These are phyloP conservation scores for Rutstroemia sp. DNA, from an alignment of 2,329 filamentous ascomycete species.

Conservation along the genomic window DNA sequence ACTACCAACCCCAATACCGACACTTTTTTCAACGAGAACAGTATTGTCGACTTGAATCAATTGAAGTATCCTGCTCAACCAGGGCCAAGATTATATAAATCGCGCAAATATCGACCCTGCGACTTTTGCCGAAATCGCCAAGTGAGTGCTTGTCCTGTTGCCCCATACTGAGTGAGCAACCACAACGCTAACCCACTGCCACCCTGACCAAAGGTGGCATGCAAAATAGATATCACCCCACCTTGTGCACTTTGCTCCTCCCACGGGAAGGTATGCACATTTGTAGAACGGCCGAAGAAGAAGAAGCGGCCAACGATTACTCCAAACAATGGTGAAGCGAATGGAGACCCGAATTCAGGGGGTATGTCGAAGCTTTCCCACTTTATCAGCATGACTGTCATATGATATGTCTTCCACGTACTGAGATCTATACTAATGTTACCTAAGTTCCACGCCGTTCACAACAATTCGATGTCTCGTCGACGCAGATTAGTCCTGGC, in stretches of 20 bases:
- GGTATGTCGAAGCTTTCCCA: conserved; percentile 12
- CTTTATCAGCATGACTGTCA: no score
- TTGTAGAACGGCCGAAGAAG: conserved; percentile 34
- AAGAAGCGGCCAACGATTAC: conserved; percentile 25
- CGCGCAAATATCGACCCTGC: conserved; percentile 34
- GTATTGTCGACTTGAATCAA: conserved; percentile 4
- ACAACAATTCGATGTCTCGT: conserved; percentile 22
- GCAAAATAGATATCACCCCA: conserved; percentile 35
- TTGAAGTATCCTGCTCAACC: conserved; percentile 19
- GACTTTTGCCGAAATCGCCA: conserved; percentile 29
- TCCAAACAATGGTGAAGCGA: conserved; percentile 18
- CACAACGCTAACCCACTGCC: not conserved
- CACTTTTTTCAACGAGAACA: not conserved
- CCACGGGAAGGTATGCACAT: conserved; percentile 37
- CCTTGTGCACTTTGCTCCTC: conserved; percentile 38
- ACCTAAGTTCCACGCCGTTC: conserved; percentile 1
- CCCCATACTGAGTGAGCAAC: conserved; percentile 23
- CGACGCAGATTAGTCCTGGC: conserved; percentile 22
- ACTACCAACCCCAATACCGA: not conserved
- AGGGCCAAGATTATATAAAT: conserved; percentile 28
- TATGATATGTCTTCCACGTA: not conserved
- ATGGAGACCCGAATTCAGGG: conserved; percentile 8
- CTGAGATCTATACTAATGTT: conserved; percentile 9
- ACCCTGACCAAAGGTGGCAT: conserved; percentile 33
- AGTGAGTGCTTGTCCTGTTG: not conserved